Evolutionary conservation across 257 asterid species (phyloP), one percentile per base, ranked within the genome.

Genomic region (Lycium barbarum): DNA sequence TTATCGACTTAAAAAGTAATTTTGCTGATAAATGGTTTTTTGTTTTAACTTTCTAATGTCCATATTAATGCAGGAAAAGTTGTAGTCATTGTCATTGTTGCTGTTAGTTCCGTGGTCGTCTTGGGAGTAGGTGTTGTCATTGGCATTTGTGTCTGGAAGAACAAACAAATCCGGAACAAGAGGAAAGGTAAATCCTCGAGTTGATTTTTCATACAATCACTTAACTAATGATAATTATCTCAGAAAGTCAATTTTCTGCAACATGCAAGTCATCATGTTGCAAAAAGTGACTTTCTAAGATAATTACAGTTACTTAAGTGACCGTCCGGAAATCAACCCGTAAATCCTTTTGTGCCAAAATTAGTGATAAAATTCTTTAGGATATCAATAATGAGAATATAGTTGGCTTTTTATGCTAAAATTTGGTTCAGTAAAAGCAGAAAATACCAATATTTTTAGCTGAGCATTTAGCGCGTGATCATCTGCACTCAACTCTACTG

Each of bases 121-220:
- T 57, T 72, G 54, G 80, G 71, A 20, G 35, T 74, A 26, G 85
- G 84, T 47, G 86, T 40, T 45, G 49, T 67, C 40, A 62, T 55
- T 86, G 86, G 86, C 47, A 11, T 55, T 84, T 79, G 70, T 26
- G 49, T 83, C 26, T 84, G 82, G 87, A 86, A 81, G 76, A 70
- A 55, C 7, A 83, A 84, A 57, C 79, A 43, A 57, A 68, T 86
- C 59, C 74, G 81, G 84, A 85, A 70, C 72, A 88, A 81, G 82
- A 86, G 86, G 57, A 84, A 67, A 88, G 89, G 90, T 88, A 49
- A 76, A 76, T 1, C 1, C 14, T 51, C 17, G 1, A 51, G 57
- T 51, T 51, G 14, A 51, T 51, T 51, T 11, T 15, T 51, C 57
- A 51, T 51, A 51, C 57, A 2, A 0, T 51, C 57, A 9, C 57